Conservation (phyloP, 1,139 yeast genomes). For the Candida glucosophila region DNA sequence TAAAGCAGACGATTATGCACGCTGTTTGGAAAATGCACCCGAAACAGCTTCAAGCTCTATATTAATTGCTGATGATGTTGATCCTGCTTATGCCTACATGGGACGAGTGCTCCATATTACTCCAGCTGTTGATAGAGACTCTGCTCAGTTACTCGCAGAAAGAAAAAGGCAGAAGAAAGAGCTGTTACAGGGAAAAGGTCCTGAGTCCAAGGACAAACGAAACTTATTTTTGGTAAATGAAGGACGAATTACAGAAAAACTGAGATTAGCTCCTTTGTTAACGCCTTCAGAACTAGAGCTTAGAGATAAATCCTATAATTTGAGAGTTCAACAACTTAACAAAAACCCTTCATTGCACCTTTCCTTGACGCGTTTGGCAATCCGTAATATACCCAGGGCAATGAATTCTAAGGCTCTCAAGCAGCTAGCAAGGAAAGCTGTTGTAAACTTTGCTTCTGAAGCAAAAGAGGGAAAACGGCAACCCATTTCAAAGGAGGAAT, state of each 20-base stretch:
- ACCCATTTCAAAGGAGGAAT: constrained; percentile 84
- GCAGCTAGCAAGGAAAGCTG: constrained; percentile 89
- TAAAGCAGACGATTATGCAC: constrained; percentile 50
- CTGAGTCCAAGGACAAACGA: constrained; percentile 75
- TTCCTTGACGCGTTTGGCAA: constrained; percentile 87
- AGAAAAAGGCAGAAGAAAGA: constrained; percentile 66
- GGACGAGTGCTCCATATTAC: constrained; percentile 83
- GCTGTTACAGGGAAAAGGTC: constrained; percentile 71
- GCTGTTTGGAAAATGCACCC: constrained; percentile 76
- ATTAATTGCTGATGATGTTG: constrained; percentile 85
- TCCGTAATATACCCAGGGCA: constrained; percentile 87
- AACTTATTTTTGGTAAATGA: constrained; percentile 81
- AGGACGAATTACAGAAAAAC: constrained; percentile 79
- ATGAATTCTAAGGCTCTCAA: constrained; percentile 84
- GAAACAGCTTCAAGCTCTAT: constrained; percentile 66
- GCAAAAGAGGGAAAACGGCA: constrained; percentile 71
- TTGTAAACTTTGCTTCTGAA: constrained; percentile 92
- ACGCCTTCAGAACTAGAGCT: constrained; percentile 72
- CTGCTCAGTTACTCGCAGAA: constrained; percentile 73
- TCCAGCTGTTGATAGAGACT: constrained; percentile 78
- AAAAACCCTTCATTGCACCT: constrained; percentile 87
- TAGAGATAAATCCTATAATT: constrained; percentile 78
- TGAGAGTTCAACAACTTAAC: constrained; percentile 83
- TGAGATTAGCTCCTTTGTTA: constrained; percentile 67
- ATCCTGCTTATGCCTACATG: constrained; percentile 81